Percentiles rank a stretch among this genome's conserved stretches.
Evolutionary conservation across 805 yeast species (phyloP).

Genomic region (Candida sonorensis): DNA sequence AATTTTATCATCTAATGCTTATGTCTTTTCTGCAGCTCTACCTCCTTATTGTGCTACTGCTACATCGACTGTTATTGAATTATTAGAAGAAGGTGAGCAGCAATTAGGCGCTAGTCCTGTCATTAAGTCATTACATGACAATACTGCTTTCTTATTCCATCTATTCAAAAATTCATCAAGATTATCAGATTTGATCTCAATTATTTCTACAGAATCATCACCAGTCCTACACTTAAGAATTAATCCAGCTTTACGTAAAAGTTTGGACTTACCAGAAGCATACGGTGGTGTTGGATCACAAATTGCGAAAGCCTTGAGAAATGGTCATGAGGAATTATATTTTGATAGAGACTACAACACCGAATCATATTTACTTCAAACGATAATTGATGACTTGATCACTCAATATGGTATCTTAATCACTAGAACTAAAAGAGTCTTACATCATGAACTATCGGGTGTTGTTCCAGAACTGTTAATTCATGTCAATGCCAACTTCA

Average conservation of each 20-base stretch:
- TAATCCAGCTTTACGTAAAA: slow-evolving; percentile 36
- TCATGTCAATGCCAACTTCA: slow-evolving; percentile 40
- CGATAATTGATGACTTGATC: slow-evolving; percentile 53
- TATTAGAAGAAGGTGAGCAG: slow-evolving; percentile 33
- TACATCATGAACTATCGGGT: slow-evolving; percentile 71
- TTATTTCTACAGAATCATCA: slow-evolving; percentile 53
- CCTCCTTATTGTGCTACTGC: slow-evolving; percentile 85
- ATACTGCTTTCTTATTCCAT: slow-evolving; percentile 33
- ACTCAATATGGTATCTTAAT: slow-evolving; percentile 46
- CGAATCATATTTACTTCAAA: slow-evolving; percentile 60
- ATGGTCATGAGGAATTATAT: slow-evolving; percentile 33
- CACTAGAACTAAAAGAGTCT: slow-evolving; percentile 47
- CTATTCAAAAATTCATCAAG: slow-evolving; percentile 33
- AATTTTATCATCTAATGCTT: slow-evolving; percentile 82
- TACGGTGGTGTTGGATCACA: slow-evolving; percentile 41
- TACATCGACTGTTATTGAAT: slow-evolving; percentile 39
- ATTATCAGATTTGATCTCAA: slow-evolving; percentile 33
- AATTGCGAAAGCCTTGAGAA: slow-evolving; percentile 37
- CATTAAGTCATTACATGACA: slow-evolving; percentile 32
- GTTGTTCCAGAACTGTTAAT: slow-evolving; percentile 55
- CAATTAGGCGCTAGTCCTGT: slow-evolving; percentile 31
- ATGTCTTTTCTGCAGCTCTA: slow-evolving; percentile 88
- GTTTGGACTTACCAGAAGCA: slow-evolving; percentile 38
- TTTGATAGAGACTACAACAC: slow-evolving; percentile 39
- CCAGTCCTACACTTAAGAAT: slow-evolving; percentile 68